Evolutionary conservation across 192 early-diverging fungal species (phyloP).

Genomic region (Gigaspora rosea): DNA sequence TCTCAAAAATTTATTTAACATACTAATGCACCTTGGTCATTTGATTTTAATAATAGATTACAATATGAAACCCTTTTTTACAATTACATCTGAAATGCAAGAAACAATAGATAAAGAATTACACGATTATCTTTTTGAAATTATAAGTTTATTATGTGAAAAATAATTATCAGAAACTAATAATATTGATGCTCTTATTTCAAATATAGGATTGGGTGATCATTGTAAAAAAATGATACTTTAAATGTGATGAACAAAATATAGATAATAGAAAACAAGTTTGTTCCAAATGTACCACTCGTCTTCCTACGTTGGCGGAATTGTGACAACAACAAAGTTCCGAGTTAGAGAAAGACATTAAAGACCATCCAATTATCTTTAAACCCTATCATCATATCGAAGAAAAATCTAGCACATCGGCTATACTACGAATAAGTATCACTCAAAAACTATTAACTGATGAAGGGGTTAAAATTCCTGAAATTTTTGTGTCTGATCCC

Average conservation of each 20-base stretch:
- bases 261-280: slow-evolving; percentile 26
- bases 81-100: slow-evolving; percentile 9
- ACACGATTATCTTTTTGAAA: slow-evolving; percentile 18
- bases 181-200: slow-evolving; percentile 17
- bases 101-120: slow-evolving; percentile 16
- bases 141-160: not conserved
- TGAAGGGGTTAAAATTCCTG: slow-evolving; percentile 15
- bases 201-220: not conserved
- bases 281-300: slow-evolving; percentile 1
- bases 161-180: slow-evolving; percentile 18
- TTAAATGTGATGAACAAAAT: slow-evolving; percentile 1
- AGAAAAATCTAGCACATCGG: not conserved
- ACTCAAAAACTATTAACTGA: slow-evolving; percentile 4
- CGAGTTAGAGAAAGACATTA: not conserved
- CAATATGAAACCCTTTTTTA: slow-evolving; percentile 25
- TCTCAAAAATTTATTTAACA: too few species aligned
- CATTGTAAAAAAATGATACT: not conserved
- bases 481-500: too few species aligned
- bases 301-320: slow-evolving; percentile 14
- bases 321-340: not conserved
- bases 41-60: slow-evolving; percentile 13
- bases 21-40: slow-evolving; percentile 21
- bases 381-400: not conserved
- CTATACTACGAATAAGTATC: slow-evolving; percentile 2
- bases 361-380: not conserved